Evolutionary conservation across 192 early-diverging fungal genomes (phyloP), one percentile per base, ranked within the genome.

Genomic region (Umbelopsis sp.): DNA sequence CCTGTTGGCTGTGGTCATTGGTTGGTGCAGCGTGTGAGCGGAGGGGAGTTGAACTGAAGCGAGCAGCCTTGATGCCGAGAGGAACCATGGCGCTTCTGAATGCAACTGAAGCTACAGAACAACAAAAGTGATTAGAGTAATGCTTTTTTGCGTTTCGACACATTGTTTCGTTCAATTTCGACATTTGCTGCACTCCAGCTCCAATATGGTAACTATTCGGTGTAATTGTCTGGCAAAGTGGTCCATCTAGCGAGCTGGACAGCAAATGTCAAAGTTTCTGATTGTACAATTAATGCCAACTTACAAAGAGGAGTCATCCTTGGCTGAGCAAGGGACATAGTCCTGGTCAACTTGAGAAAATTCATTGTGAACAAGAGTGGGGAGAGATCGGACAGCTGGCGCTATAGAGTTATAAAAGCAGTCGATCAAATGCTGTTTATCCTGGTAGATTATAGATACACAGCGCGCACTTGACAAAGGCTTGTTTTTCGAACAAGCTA

Each of bases 21-120:
- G 46, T 20, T 48, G 50, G 67, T 23, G 78, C 41, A 10, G 76
- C 78, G 64, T 71, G 49, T 46, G 50, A 65, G 65, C 25, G 18
- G 22, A 69, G n/a, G 2, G 49, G 25, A 21, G 66, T 65, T 25
- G 72, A 70, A 49, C 68, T 71, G 67, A 79, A 79, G 16, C 65
- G 69, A 67, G 64, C 6, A 23, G 64, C 18, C 23, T 71, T 64
- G 33, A 33, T 69, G 23, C 35, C 71, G 51, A 72, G 46, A 51
- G 78, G 78, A 37, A 70, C 73, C 55, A 61, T 61, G 21, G 55
- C 18, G 55, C 27, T 61, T 61, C 55, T 61, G 55, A 61, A 35
- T 22, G 55, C 55, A 30, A 61, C 25, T 15, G 55, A 61, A 35
- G 55, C 55, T 61, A 30, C 37, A 52, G 25, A 52, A 52, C 22